phyloP scores from a whole-genome alignment of 2,329 filamentous ascomycete species.

The Neonectria magnoliae region DNA sequence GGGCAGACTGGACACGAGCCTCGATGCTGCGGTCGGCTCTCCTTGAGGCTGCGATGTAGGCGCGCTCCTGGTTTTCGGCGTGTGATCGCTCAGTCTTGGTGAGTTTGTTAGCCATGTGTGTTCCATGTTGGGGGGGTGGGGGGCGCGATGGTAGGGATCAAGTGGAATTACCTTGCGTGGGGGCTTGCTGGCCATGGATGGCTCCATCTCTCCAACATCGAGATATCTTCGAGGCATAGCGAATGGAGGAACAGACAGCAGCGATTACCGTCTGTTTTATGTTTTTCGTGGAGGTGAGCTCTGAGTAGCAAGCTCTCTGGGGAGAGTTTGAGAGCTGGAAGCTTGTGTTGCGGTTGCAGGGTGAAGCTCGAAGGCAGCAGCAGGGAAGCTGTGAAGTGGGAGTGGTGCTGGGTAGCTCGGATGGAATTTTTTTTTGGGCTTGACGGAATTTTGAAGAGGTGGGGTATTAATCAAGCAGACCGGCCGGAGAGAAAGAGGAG shows the following conservation, averaged over 20 bases:
- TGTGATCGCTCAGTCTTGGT: slow-evolving; percentile 77
- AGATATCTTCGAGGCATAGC: slow-evolving; percentile 54
- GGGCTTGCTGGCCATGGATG: slow-evolving; percentile 45
- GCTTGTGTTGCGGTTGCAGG: neutral
- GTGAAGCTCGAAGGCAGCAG: neutral
- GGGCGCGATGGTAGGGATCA: neutral
- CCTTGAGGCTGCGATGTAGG: slow-evolving; percentile 91
- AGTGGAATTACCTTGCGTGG: slow-evolving; percentile 42
- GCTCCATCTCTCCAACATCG: slow-evolving; percentile 40
- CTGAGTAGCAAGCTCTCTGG: neutral
- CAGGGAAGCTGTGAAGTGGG: too few relatives aligned
- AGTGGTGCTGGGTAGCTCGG: neutral
- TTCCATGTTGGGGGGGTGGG: neutral
- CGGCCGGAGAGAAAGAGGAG: neutral
- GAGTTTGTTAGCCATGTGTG: slow-evolving; percentile 7
- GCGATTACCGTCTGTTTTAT: neutral
- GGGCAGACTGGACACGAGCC: slow-evolving; percentile 86
- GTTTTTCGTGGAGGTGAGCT: neutral
- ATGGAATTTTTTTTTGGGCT: neutral
- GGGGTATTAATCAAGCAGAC: neutral
- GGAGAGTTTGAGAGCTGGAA: neutral
- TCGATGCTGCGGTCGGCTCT: slow-evolving; percentile 88
- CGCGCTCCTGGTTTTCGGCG: slow-evolving; percentile 85
- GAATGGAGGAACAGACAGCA: neutral
- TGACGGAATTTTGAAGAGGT: neutral